Conservation (phyloP, 2,329 filamentous ascomycete genomes). For the Tolypocladium album region DNA sequence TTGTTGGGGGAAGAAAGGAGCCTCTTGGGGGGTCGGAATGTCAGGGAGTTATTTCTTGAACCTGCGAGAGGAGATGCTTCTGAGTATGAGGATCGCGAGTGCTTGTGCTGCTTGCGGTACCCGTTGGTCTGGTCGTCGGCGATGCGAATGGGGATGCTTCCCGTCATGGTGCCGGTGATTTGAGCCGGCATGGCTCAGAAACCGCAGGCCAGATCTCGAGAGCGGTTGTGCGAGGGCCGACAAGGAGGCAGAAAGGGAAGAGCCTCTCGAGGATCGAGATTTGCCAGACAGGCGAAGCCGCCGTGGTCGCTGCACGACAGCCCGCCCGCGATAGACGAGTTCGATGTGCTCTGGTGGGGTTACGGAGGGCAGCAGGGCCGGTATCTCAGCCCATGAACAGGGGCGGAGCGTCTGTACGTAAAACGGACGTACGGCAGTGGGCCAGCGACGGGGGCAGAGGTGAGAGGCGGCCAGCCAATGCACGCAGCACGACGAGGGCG, state of each 20-base stretch:
- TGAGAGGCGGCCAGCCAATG: constrained; percentile 15
- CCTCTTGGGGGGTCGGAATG: constrained; percentile 49
- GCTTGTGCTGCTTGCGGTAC: constrained; percentile 41
- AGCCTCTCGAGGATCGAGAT: constrained; percentile 3
- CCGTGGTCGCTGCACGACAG: constrained; percentile 11
- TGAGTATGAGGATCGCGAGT: constrained; percentile 51
- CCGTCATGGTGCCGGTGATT: constrained; percentile 25
- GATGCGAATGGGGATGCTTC: constrained; percentile 26
- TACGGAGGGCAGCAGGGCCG: background rate
- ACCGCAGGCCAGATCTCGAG: constrained; percentile 1
- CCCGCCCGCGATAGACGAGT: constrained; percentile 7
- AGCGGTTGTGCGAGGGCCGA: constrained; percentile 4
- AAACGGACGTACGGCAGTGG: constrained; percentile 22
- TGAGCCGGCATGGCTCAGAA: constrained; percentile 26
- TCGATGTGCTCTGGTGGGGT: constrained; percentile 4
- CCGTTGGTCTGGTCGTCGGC: constrained; percentile 22
- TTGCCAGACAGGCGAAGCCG: constrained; percentile 14
- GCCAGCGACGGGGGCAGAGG: constrained; percentile 13
- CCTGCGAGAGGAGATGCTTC: constrained; percentile 43
- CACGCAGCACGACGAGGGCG: constrained; percentile 8
- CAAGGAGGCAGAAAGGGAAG: background rate
- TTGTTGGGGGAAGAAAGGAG: constrained; percentile 53
- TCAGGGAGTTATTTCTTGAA: constrained; percentile 49
- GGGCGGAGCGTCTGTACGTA: constrained; percentile 20
- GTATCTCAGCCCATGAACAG: constrained; percentile 6